Base-by-base conservation (phyloP, 768 basidiomycete genomes). In the Rhizopogon roseolus region DNA sequence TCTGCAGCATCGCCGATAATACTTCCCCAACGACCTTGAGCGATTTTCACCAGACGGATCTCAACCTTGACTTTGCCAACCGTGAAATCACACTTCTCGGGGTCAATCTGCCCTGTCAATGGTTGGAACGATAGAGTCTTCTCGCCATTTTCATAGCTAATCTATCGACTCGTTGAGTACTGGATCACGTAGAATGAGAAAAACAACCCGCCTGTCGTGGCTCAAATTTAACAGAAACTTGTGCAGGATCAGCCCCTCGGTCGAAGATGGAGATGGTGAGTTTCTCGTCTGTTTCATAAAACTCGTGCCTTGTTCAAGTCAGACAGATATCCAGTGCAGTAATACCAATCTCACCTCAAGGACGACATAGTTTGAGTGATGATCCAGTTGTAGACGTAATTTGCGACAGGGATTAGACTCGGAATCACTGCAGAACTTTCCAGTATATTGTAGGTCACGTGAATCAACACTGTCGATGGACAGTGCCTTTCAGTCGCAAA, bases 31-130 rank as follows among this genome's bases (percentile, higher is more conserved):
- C 89, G 71, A 14, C 85, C 87, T 4, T 68, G 70, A 1, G 69
- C 78, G 57, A 74, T 73, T 73, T 98, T 98, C 42, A 64, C 73
- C 27, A 99, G 75, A 19, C 81, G 80, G 50, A 98, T 69, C 70
- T 99, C 96, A 52, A 98, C 79, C 69, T 98, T 98, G 61, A 93
- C 85, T 64, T 86, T 88, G 19, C 91, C 82, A 16, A 95, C 83
- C 10, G 82, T 82, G 66, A 73, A 88, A 25, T 77, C 76, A 60
- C 84, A 82, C 54, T 76, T 72, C 29, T 75, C 74, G 5, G 86
- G 71, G 64, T 87, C 80, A 62, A 98, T 91, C 65, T 85, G 82
- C 40, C 88, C 90, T 62, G 86, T 88, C 13, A 98, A 76, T 8
- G 94, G 95, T 53, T 89, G 82, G 13, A 98, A 73, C 5, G 75